Evolutionary conservation across 169 alveolate genomes (phyloP), one percentile per base, ranked within the genome.

Genomic region (Plasmodium malariae): DNA sequence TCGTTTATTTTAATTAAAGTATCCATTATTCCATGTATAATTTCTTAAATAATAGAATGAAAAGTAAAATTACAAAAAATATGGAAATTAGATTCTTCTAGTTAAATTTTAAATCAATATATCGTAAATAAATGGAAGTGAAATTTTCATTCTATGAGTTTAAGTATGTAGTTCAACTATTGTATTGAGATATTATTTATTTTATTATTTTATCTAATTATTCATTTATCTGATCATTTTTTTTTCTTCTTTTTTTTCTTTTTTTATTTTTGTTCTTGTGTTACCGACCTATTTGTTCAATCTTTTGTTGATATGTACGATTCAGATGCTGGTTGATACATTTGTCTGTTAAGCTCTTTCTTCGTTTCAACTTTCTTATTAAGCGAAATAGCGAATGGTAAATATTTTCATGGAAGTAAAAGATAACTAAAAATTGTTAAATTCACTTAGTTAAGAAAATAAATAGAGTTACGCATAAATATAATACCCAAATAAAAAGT

Each of bases 11-110:
- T 62, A 51, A 78, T 43, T 30, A 48, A 32, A 17, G 21, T 62
- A 34, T 78, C 89, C 89, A 78, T 78, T 30, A 26, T 78, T 26
- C 40, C 17, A n/a, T n/a, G n/a, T n/a, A n/a, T n/a, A n/a, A n/a
- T n/a, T n/a, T n/a, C n/a, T n/a, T n/a, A n/a, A n/a, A n/a, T n/a
- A n/a, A n/a, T n/a, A n/a, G n/a, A n/a, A n/a, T n/a, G n/a, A 40
- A 40, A 40, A 9, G 51, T 40, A 40, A 40, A 40, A 40, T 40
- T 40, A 40, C 51, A 6, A 6, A 40, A 40, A 40, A 5, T 40
- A 40, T 6, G 9, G 51, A 6, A 40, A 6, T 40, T 40, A 40
- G n/a, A 7, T 34, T 67, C 74, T 67, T 34, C 24, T 48, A 14
- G 17, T 19, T 30, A 19, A 32, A 3, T 36, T 26, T 37, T 67